phyloP scores from a whole-genome alignment of 129 eudicot species.

The Erigeron canadensis region DNA sequence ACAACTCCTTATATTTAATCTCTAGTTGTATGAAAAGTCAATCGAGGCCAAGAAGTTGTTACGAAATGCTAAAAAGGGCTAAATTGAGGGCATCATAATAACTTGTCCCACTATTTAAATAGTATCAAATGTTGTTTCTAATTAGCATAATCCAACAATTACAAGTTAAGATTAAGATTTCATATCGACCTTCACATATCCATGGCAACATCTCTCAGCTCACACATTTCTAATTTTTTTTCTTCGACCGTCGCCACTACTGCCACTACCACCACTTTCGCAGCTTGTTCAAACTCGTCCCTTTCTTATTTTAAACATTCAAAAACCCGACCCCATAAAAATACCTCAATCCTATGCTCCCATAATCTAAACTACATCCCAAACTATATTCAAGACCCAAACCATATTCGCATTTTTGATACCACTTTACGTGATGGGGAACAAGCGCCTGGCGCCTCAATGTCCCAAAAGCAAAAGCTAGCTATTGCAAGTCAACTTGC shows the following conservation, averaged over 20 bases:
- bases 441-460: slow-evolving; percentile 51
- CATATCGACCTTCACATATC: background rate
- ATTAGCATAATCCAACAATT: background rate
- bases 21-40: background rate
- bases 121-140: background rate
- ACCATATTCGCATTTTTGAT: slow-evolving; percentile 61
- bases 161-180: background rate
- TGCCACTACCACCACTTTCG: background rate
- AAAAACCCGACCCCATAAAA: background rate
- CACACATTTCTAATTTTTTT: background rate
- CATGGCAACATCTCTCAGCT: background rate
- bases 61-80: background rate
- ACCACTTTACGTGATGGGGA: slow-evolving; percentile 87
- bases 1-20: no score
- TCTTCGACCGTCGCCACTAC: background rate
- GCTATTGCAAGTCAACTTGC: slow-evolving; percentile 31
- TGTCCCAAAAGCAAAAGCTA: slow-evolving; percentile 31
- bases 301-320: background rate
- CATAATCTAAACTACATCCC: slow-evolving; percentile 49
- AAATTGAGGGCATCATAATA: no score
- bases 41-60: background rate
- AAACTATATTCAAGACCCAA: slow-evolving; percentile 50
- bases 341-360: slow-evolving; percentile 29
- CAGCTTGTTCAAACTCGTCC: background rate
- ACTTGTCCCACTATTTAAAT: no score